phyloP scores from a whole-genome alignment of 2,329 filamentous ascomycete genomes.

The Pseudogymnoascus sp. region DNA sequence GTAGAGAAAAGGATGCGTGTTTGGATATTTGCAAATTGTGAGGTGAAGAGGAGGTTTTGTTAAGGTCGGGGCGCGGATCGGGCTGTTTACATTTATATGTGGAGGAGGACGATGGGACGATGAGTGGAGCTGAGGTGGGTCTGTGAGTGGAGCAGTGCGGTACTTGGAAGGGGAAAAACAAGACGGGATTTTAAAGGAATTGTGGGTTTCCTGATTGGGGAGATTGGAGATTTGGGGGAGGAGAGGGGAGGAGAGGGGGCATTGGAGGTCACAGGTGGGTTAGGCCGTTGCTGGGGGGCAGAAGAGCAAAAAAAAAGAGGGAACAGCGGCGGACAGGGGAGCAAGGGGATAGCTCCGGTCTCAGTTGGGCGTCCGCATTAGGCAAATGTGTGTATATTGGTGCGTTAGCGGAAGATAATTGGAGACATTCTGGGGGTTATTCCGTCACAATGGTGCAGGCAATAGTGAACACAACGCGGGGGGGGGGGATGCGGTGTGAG shows the following conservation, averaged over 20 bases:
- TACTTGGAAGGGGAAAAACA: neutral
- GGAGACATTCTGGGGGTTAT: neutral
- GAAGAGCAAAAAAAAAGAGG: neutral
- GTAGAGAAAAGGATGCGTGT: neutral
- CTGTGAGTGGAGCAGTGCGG: neutral
- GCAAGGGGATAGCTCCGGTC: neutral
- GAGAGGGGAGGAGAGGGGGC: neutral
- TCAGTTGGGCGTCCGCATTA: neutral
- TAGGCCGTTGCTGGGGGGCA: neutral
- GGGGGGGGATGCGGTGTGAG: neutral
- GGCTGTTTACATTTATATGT: slow-evolving; percentile 5
- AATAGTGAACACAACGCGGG: neutral
- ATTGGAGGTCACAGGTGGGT: neutral
- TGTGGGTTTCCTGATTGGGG: neutral
- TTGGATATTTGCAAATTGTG: neutral
- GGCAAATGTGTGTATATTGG: neutral
- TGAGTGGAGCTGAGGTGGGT: neutral
- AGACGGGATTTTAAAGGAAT: neutral
- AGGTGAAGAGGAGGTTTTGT: slow-evolving; percentile 2
- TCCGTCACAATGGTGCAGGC: neutral
- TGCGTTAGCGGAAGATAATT: neutral
- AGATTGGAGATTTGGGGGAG: neutral
- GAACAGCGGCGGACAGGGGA: neutral
- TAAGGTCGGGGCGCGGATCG: neutral
- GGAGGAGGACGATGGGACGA: neutral